Evolutionary conservation across 306 rosid genomes (phyloP).

Genomic region (Corylus heterophylla): DNA sequence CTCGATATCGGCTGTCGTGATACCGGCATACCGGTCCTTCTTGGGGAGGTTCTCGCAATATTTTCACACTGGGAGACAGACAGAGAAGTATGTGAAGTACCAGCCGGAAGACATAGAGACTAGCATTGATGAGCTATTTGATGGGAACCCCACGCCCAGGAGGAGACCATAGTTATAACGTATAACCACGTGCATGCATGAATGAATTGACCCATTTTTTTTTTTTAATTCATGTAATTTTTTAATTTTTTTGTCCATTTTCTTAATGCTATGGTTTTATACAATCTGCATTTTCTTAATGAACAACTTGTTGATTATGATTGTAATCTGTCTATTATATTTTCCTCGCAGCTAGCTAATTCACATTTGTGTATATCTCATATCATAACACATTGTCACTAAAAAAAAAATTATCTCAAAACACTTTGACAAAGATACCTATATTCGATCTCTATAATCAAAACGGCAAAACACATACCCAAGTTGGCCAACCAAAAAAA

Average conservation of each 20-base stretch:
- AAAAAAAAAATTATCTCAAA: too few species aligned
- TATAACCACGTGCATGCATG: neutral
- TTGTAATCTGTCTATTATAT: too few species aligned
- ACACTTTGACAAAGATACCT: too few species aligned
- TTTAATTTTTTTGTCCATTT: neutral
- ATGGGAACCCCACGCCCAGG: constrained; percentile 59
- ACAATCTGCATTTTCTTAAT: neutral
- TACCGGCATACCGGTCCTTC: constrained; percentile 81
- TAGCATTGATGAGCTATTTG: constrained; percentile 75
- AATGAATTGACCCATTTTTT: neutral
- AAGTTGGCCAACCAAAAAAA: too few species aligned
- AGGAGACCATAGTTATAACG: constrained; percentile 37
- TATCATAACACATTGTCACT: too few species aligned
- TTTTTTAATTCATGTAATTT: neutral
- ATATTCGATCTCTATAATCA: too few species aligned
- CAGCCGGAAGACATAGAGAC: constrained; percentile 85
- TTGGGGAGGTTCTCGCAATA: constrained; percentile 66
- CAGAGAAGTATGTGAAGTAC: constrained; percentile 79
- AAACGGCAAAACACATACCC: too few species aligned
- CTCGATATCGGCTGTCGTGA: constrained; percentile 69
- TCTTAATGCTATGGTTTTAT: neutral
- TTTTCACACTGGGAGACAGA: constrained; percentile 67
- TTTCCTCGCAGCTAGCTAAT: too few species aligned
- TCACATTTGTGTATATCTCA: too few species aligned
- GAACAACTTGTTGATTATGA: neutral